phyloP scores from a whole-genome alignment of 257 asterid genomes.

The Marsdenia floribunda region DNA sequence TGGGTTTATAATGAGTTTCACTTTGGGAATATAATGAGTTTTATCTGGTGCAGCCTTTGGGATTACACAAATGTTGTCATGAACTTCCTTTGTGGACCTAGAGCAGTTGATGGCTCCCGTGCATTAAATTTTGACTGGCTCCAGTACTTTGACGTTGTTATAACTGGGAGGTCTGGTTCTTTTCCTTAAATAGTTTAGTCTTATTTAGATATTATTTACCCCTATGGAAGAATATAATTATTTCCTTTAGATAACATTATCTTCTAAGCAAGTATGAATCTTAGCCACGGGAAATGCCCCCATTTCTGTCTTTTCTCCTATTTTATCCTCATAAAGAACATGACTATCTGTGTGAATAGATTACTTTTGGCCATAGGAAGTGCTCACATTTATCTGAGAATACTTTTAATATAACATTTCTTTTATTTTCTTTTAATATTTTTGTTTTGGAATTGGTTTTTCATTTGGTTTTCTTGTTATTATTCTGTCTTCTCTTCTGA shows the following conservation, averaged over 20 bases:
- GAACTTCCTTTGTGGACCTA: conserved; percentile 86
- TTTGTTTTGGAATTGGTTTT: too few species aligned
- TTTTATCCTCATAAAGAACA: too few species aligned
- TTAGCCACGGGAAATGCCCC: background rate
- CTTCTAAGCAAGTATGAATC: background rate
- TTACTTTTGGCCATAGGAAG: background rate
- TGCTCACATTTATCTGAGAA: background rate
- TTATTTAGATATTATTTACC: background rate
- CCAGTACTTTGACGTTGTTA: conserved; percentile 71
- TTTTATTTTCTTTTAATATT: background rate
- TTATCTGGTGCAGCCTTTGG: conserved; percentile 75
- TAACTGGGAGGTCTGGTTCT: conserved; percentile 82
- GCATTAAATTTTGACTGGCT: conserved; percentile 76
- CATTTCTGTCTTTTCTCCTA: background rate
- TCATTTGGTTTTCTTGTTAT: too few species aligned
- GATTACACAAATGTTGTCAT: conserved; percentile 89
- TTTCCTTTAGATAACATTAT: background rate
- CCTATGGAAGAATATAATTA: background rate
- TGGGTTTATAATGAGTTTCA: background rate
- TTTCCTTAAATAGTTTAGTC: conserved; percentile 17
- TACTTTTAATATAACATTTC: background rate
- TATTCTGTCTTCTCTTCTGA: too few species aligned
- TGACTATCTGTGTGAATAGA: too few species aligned
- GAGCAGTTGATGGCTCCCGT: conserved; percentile 33
- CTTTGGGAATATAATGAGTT: background rate